phyloP scores from a whole-genome alignment of 139 green algal genomes.

The Chlorella sp. region DNA sequence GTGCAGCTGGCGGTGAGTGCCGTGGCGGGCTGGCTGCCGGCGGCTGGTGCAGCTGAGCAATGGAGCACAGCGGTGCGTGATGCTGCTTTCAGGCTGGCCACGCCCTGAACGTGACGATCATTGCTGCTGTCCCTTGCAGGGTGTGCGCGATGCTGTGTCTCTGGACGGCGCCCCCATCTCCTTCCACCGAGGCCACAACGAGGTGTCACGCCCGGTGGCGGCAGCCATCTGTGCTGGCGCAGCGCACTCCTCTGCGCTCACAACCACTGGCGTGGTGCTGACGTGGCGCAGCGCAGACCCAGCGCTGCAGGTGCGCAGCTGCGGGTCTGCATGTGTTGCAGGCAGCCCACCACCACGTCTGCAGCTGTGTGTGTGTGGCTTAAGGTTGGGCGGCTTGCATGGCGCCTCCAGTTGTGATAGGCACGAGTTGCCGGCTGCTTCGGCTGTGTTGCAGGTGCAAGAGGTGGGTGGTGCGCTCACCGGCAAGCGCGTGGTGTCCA shows the following conservation, averaged over 20 bases:
- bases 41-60: no score
- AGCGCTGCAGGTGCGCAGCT: constrained; percentile 36
- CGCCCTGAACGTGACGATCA: no score
- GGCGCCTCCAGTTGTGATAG: no score
- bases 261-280: constrained; percentile 73
- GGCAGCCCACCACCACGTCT: no score
- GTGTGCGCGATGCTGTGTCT: constrained; percentile 23
- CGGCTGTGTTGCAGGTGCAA: constrained; percentile 40
- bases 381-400: no score
- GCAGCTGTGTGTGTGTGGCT: no score
- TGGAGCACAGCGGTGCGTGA: no score
- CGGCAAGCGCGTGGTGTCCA: constrained; percentile 65
- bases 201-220: constrained; percentile 72
- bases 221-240: constrained; percentile 75
- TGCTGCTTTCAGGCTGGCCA: no score
- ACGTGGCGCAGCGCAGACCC: constrained; percentile 75
- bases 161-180: constrained; percentile 25
- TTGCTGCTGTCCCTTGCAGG: neutral
- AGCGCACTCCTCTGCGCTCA: constrained; percentile 74
- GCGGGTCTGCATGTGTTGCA: no score
- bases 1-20: constrained; percentile 59
- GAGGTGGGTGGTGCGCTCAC: constrained; percentile 78
- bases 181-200: constrained; percentile 78
- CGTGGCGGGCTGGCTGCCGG: no score
- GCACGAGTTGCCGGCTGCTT: no score